Base-by-base conservation (phyloP, 495 filamentous ascomycete species). In the Gamarada debralockiae region DNA sequence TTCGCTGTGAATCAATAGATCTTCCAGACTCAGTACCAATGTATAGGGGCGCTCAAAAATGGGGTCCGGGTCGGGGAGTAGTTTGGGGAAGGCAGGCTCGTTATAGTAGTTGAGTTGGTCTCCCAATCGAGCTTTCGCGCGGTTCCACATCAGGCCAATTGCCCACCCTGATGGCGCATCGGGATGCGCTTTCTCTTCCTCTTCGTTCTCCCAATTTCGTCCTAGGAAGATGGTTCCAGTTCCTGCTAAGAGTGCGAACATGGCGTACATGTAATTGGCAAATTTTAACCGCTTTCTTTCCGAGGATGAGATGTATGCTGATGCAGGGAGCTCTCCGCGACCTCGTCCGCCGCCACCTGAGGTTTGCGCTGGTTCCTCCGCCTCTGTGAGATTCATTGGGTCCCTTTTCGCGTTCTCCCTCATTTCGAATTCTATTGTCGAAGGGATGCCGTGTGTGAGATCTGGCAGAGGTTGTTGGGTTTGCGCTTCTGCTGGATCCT, bases 11-110 rank as follows among this genome's bases (percentile, higher is more conserved):
- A 98, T 82, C 23, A 97, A 77, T 58, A 98, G 72, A 69, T 97
- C 93, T 71, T 98, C 95, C 59, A 98, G 70, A 68, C 88, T 90
- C 57, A 98, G 74, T 14, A 95, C 89, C 41, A 98, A 73, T 1
- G 93, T 98, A 69, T 93, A 96, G n/a, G 92, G 92, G 40, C 87
- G 84, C 55, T 83, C 83, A 63, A 87, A 83, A 36, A 79, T 78
- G 10, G 89, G 87, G 61, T 95, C 88, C 38, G 87, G 80, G 54
- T 97, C 90, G 14, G 93, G 93, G 36, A 98, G 78, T 47, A 98
- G 76, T 74, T 96, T 96, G 6, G 88, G 82, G 73, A 98, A 98
- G 12, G 92, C 85, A 15, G 93, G 93, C 57, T 98, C 93, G 57
- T 90, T 95, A 74, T 96, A 97, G 76, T 97, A 96, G 57, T 81